These are phyloP conservation scores for Cladosporium sphaerospermum DNA, from an alignment of 2,329 filamentous ascomycete genomes.

Conservation along the genomic window DNA sequence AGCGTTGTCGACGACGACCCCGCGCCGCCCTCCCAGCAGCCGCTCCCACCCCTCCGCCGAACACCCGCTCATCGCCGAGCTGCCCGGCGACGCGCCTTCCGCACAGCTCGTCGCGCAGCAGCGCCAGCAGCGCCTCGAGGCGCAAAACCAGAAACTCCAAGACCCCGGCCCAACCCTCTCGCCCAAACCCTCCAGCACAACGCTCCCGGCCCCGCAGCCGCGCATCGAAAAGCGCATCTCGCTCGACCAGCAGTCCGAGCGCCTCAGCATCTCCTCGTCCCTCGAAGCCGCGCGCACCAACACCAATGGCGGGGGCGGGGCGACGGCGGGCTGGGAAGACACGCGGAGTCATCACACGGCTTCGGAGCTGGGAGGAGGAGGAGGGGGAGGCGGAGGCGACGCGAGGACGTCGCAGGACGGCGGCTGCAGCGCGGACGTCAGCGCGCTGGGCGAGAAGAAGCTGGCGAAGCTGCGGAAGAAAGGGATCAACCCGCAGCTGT, in stretches of 20 bases:
- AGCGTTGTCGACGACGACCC: not conserved
- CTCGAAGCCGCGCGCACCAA: not conserved
- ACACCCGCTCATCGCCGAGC: conserved; percentile 1
- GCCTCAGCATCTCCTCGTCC: conserved; percentile 17
- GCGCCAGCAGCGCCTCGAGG: not conserved
- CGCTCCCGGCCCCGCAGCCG: not conserved
- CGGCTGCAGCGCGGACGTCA: conserved; percentile 35
- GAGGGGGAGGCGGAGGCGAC: not conserved
- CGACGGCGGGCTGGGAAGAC: conserved; percentile 15
- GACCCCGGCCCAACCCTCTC: not conserved
- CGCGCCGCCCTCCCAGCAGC: not conserved
- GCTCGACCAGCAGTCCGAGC: conserved; percentile 30
- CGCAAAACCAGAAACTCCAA: not conserved
- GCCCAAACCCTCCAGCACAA: not conserved
- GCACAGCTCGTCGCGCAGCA: not conserved
- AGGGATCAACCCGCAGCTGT: conserved; percentile 42
- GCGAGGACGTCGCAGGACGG: not conserved
- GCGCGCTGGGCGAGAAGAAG: conserved; percentile 34
- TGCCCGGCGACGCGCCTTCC: conserved; percentile 1
- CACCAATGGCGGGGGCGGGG: conserved; percentile 13
- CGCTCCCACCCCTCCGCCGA: not conserved
- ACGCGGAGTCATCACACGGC: conserved; percentile 20
- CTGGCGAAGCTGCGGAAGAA: conserved; percentile 41
- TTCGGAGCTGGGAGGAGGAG: conserved; percentile 14
- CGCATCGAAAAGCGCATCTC: conserved; percentile 30